Conservation (phyloP, 345 rosid species). For the Mangifera indica region DNA sequence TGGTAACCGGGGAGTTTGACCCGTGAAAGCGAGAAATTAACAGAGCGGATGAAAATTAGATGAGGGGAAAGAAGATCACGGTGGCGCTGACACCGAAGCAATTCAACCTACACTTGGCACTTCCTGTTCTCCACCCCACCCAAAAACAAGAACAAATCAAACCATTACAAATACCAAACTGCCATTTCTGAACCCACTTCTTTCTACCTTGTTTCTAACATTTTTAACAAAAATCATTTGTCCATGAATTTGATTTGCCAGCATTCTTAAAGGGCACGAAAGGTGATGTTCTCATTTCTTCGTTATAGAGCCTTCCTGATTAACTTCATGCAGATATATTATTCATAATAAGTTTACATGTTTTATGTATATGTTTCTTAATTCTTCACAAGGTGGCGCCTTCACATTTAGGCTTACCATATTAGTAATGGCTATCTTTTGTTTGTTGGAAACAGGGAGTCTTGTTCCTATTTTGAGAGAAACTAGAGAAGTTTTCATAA, state of each 20-base stretch:
- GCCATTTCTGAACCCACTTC: neutral
- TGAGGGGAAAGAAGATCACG: neutral
- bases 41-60: too few relatives aligned
- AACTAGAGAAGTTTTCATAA: too few relatives aligned
- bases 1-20: neutral
- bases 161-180: neutral
- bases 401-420: too few relatives aligned
- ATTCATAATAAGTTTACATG: too few relatives aligned
- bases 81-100: neutral
- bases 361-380: too few relatives aligned
- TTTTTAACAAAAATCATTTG: neutral
- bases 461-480: too few relatives aligned
- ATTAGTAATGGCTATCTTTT: too few relatives aligned
- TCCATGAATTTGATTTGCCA: neutral
- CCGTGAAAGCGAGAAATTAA: too few relatives aligned
- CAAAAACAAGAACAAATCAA: neutral
- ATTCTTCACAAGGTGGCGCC: too few relatives aligned
- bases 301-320: too few relatives aligned
- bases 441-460: too few relatives aligned
- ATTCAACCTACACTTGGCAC: neutral
- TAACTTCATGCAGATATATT: too few relatives aligned
- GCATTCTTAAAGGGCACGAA: neutral
- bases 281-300: neutral
- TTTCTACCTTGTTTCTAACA: neutral
- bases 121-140: neutral